Conservation (phyloP, 495 filamentous ascomycete genomes). For the Extremus antarcticus region DNA sequence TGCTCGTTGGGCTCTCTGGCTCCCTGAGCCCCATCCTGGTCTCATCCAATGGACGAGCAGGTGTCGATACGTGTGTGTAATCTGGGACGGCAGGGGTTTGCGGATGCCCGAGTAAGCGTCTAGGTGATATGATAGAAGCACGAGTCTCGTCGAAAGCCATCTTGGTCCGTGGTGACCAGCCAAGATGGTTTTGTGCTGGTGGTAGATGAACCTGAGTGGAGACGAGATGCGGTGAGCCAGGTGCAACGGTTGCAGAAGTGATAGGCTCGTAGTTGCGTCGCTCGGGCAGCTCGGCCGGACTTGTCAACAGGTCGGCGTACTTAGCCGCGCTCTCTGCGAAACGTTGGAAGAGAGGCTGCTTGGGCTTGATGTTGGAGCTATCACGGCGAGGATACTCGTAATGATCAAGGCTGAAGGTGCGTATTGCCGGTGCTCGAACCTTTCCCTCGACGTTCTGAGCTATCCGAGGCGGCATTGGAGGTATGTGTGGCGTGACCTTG, state of each 20-base stretch:
- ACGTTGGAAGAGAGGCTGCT: not conserved
- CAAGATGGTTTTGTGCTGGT: slow-evolving; percentile 1
- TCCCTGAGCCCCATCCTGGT: not conserved
- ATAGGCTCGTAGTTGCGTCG: not conserved
- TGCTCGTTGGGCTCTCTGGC: slow-evolving; percentile 1
- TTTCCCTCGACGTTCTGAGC: no score
- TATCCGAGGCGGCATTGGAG: not conserved
- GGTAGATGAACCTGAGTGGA: not conserved
- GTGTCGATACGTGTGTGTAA: slow-evolving; percentile 2
- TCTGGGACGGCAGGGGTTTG: not conserved
- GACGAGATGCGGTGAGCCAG: not conserved
- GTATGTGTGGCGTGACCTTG: not conserved
- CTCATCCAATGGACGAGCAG: slow-evolving; percentile 10
- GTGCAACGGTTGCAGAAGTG: not conserved
- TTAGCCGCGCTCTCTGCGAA: not conserved
- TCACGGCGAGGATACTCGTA: not conserved
- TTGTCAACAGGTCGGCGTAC: slow-evolving; percentile 2
- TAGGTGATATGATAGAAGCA: not conserved
- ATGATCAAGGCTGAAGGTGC: not conserved
- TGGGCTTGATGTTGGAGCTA: not conserved
- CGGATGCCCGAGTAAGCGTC: not conserved
- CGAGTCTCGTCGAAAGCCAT: slow-evolving; percentile 8
- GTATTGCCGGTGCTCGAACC: no score
- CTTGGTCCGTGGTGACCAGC: slow-evolving; percentile 8
- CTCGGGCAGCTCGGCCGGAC: not conserved